Evolutionary conservation across 805 yeast species (phyloP).

Genomic region (Clavispora phyllophila): DNA sequence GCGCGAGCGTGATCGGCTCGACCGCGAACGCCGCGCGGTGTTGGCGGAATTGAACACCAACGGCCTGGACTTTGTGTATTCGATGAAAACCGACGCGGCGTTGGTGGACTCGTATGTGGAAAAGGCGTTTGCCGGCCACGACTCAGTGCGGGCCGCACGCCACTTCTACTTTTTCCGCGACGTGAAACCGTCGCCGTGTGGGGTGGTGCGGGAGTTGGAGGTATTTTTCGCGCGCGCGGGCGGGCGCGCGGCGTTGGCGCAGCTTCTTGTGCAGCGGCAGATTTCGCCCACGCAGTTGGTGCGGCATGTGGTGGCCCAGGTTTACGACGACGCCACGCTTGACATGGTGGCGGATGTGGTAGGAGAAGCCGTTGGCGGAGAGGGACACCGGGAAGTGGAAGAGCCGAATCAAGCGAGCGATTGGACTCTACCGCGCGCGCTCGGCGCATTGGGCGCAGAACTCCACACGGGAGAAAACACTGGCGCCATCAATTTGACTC

Average conservation of each 20-base stretch:
- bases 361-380: background rate
- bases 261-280: no score
- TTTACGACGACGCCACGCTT: conserved; percentile 3
- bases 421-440: background rate
- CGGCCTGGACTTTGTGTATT: conserved; percentile 20
- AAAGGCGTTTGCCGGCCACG: conserved; percentile 6
- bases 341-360: background rate
- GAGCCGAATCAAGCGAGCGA: no score
- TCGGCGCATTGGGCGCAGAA: background rate
- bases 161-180: conserved; percentile 22
- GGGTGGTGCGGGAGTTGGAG: background rate
- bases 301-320: conserved; percentile 4
- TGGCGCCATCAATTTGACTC: background rate
- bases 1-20: conserved; percentile 13
- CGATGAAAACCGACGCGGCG: conserved; percentile 14
- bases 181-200: no score
- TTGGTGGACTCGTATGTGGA: conserved; percentile 20
- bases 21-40: conserved; percentile 11
- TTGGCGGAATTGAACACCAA: conserved; percentile 29
- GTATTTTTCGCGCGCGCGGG: background rate
- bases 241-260: background rate
- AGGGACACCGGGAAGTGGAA: no score
- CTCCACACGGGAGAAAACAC: no score
- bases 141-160: conserved; percentile 8
- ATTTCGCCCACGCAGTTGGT: conserved; percentile 2